Evolutionary conservation across 225 moss, liverwort and hornwort species (phyloP).

Genomic region (Marchantia paleacea): DNA sequence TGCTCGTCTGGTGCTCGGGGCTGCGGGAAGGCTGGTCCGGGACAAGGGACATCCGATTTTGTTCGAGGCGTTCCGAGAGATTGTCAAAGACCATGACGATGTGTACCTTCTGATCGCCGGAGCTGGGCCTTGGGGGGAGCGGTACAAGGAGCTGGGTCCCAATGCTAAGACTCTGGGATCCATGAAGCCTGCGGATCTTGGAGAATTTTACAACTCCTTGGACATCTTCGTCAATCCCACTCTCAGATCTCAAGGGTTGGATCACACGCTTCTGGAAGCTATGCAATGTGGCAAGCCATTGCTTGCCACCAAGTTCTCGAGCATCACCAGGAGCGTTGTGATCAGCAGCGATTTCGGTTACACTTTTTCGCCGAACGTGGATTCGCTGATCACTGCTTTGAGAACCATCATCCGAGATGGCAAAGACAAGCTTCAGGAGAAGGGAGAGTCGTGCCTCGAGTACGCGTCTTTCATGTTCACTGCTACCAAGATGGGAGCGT

Average conservation of each 20-base stretch:
- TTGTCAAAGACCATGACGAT: constrained; percentile 51
- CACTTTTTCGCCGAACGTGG: constrained; percentile 50
- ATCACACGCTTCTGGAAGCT: constrained; percentile 32
- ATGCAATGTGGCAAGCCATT: constrained; percentile 35
- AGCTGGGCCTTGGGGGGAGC: constrained; percentile 77
- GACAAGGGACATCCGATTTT: constrained; percentile 90
- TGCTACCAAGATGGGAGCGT: constrained; percentile 76
- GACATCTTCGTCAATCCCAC: constrained; percentile 94
- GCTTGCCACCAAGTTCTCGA: constrained; percentile 27
- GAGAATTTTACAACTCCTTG: constrained; percentile 36
- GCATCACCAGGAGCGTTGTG: constrained; percentile 33
- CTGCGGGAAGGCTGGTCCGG: constrained; percentile 78
- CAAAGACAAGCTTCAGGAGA: constrained; percentile 39
- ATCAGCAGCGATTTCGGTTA: constrained; percentile 21
- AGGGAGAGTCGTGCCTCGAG: constrained; percentile 57
- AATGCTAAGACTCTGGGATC: constrained; percentile 19
- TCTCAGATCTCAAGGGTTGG: constrained; percentile 25
- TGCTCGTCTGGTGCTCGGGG: constrained; percentile 79
- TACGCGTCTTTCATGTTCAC: constrained; percentile 77
- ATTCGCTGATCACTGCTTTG: constrained; percentile 51
- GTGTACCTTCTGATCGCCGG: constrained; percentile 83
- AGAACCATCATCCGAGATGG: constrained; percentile 60
- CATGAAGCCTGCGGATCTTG: constrained; percentile 23
- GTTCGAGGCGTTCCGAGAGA: constrained; percentile 67
- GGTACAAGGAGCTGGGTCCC: constrained; percentile 54